Evolutionary conservation across 495 filamentous ascomycete species (phyloP), one percentile per base, ranked within the genome.

Genomic region (Penicillium goetzii): DNA sequence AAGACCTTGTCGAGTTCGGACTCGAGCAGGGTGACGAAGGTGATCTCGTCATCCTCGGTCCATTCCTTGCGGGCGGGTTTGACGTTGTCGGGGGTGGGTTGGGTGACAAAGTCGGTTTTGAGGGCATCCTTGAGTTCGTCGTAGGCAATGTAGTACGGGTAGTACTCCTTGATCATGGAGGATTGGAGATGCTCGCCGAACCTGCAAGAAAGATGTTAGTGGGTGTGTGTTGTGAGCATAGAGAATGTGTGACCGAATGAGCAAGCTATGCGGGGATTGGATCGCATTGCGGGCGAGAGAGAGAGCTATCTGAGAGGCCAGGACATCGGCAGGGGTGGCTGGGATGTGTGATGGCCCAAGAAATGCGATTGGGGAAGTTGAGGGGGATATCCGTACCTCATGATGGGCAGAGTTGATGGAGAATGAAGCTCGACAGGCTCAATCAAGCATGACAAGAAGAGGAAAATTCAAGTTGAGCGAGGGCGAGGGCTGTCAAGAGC

Each of bases 71-170:
- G 81, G 58, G 81, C 79, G 19, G 84, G 84, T 49, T 84, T 84
- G 47, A 80, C 72, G 62, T 83, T 86, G 28, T 83, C 76, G 33
- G 83, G 79, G 12, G 82, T 81, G 2, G 83, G 83, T 47, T 80
- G 65, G 60, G 83, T 77, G 59, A 87, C 84, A 64, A 86, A 90
- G 34, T 86, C 83, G 34, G 83, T 88, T 74, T 94, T 96, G 61
- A 99, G 87, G 64, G 90, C 88, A 66, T 81, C 81, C 78, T 99
- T 99, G 51, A 99, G 85, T 61, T 89, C 90, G 67, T 98, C 92
- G 77, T 99, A 99, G 75, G 89, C 88, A 77, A 99, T 97, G 80
- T 98, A 99, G 82, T 96, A 90, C 84, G 92, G 96, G 75, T 91
- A 88, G 80, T 93, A 99, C 76, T 97, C 95, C 80, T 89, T 90